phyloP scores from a whole-genome alignment of 352 stramenopile species.

The Phytophthora lateralis region DNA sequence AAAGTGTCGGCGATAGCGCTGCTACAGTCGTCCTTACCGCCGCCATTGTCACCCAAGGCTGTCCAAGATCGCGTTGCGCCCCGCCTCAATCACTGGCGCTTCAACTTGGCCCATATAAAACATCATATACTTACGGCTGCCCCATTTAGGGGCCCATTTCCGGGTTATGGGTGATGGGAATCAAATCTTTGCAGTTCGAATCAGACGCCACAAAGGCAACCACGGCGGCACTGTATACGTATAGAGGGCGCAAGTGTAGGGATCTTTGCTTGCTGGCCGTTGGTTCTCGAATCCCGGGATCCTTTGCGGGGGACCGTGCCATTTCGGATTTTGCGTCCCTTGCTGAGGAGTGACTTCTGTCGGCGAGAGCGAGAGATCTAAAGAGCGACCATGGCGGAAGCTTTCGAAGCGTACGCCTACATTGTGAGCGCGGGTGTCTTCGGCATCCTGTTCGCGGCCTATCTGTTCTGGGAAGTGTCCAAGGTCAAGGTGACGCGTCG shows the following conservation, averaged over 20 bases:
- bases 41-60: not conserved
- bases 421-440: slow-evolving; percentile 69
- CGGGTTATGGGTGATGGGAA: slow-evolving; percentile 4
- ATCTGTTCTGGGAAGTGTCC: slow-evolving; percentile 89
- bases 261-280: slow-evolving; percentile 33
- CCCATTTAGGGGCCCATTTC: slow-evolving; percentile 8
- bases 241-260: slow-evolving; percentile 38
- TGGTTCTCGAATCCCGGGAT: slow-evolving; percentile 22
- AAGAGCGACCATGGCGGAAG: slow-evolving; percentile 52
- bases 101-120: slow-evolving; percentile 33
- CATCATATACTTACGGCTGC: slow-evolving; percentile 3
- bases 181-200: slow-evolving; percentile 33
- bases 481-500: slow-evolving; percentile 89
- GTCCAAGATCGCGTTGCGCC: not conserved
- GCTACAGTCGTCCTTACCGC: not conserved
- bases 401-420: slow-evolving; percentile 70
- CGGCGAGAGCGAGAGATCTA: slow-evolving; percentile 12
- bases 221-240: slow-evolving; percentile 39
- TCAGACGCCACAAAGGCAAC: slow-evolving; percentile 25
- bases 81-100: slow-evolving; percentile 6
- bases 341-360: slow-evolving; percentile 5
- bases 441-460: slow-evolving; percentile 81
- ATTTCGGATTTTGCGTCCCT: slow-evolving; percentile 78
- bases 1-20: not conserved
- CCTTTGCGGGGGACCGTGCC: not conserved